These are phyloP conservation scores for Fusarium odoratissimum DNA, from an alignment of 2,329 filamentous ascomycete species.

Conservation along the genomic window DNA sequence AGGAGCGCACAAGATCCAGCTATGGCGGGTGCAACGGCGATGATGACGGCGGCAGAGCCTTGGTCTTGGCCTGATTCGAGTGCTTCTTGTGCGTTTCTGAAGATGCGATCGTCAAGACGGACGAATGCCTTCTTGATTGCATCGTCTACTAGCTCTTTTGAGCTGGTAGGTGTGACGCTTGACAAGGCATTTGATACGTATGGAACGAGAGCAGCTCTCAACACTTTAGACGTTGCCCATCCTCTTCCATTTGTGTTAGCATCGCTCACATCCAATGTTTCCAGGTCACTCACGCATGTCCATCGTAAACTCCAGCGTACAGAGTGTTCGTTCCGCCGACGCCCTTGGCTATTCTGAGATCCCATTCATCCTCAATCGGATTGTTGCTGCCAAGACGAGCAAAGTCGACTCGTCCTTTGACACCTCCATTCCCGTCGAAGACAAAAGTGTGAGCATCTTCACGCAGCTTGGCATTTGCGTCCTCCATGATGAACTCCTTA, in stretches of 20 bases:
- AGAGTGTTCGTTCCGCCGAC: slow-evolving; percentile 45
- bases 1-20: slow-evolving; percentile 73
- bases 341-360: slow-evolving; percentile 47
- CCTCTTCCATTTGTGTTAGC: slow-evolving; percentile 46
- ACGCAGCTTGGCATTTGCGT: slow-evolving; percentile 48
- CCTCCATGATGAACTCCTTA: slow-evolving; percentile 39
- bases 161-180: slow-evolving; percentile 44
- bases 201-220: slow-evolving; percentile 56
- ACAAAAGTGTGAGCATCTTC: slow-evolving; percentile 46
- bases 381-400: slow-evolving; percentile 51
- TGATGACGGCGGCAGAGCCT: slow-evolving; percentile 44
- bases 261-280: background rate
- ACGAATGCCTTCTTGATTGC: slow-evolving; percentile 70
- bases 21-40: slow-evolving; percentile 52
- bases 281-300: slow-evolving; percentile 56
- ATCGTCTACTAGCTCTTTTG: slow-evolving; percentile 61
- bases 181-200: slow-evolving; percentile 54
- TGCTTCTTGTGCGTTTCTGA: slow-evolving; percentile 51
- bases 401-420: slow-evolving; percentile 49
- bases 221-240: slow-evolving; percentile 54
- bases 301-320: slow-evolving; percentile 59
- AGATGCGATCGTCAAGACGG: slow-evolving; percentile 68
- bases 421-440: slow-evolving; percentile 43
- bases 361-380: slow-evolving; percentile 53
- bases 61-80: slow-evolving; percentile 44